Conservation (phyloP, 1,284 basidiomycete species). For the Irpex sp. region DNA sequence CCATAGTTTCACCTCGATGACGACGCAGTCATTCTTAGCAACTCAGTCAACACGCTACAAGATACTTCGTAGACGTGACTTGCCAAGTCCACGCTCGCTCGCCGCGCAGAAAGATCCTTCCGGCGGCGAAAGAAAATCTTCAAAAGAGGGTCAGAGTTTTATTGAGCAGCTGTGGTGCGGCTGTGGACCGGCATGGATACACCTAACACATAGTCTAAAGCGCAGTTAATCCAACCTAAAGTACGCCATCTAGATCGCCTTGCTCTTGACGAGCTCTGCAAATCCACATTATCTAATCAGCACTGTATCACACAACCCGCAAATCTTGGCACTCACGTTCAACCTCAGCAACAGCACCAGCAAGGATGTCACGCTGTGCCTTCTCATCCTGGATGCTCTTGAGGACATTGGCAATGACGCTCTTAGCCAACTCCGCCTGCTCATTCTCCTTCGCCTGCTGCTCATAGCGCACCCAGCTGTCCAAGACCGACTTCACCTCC, state of each 20-base stretch:
- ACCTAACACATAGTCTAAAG: background rate
- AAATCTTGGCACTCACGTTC: slow-evolving; percentile 58
- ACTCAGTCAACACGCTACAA: too few species aligned
- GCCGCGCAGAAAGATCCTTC: background rate
- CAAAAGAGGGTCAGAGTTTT: slow-evolving; percentile 2
- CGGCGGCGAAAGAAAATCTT: background rate
- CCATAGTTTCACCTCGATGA: too few species aligned
- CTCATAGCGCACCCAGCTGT: slow-evolving; percentile 98
- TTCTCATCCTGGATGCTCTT: slow-evolving; percentile 86
- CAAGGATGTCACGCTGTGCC: slow-evolving; percentile 89
- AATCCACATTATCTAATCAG: slow-evolving; percentile 13
- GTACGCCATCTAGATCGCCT: slow-evolving; percentile 10
- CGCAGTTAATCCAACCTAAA: background rate
- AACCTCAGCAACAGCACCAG: slow-evolving; percentile 84
- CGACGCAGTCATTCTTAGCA: too few species aligned
- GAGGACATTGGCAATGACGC: slow-evolving; percentile 85
- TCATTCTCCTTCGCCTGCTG: slow-evolving; percentile 96
- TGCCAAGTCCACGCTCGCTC: too few species aligned
- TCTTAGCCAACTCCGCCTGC: slow-evolving; percentile 87
- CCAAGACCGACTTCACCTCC: slow-evolving; percentile 93
- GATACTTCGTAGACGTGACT: too few species aligned
- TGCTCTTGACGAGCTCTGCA: slow-evolving; percentile 62
- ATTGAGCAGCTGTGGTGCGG: background rate
- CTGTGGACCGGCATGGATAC: background rate
- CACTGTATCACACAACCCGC: background rate